These are phyloP conservation scores for Drosera spatulata DNA, from an alignment of 179 eudicot genomes.

Conservation along the genomic window DNA sequence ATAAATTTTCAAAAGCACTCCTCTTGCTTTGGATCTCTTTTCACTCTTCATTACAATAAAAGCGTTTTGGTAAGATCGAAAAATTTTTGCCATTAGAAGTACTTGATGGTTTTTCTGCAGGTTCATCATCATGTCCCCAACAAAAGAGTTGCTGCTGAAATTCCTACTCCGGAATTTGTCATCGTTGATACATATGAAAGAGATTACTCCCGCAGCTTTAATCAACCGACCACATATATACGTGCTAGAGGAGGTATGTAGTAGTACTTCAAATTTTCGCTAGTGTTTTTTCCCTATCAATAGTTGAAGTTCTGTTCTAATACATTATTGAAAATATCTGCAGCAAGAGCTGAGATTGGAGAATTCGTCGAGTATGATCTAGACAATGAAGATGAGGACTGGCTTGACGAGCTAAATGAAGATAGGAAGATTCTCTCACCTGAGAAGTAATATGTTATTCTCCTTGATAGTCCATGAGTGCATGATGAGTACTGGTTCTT, in stretches of 20 bases:
- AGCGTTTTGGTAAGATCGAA: background rate
- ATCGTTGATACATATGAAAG: constrained; percentile 79
- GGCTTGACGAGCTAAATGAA: constrained; percentile 71
- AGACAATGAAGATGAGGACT: constrained; percentile 94
- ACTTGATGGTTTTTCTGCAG: constrained; percentile 15
- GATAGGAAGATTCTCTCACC: constrained; percentile 50
- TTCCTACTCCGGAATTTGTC: constrained; percentile 63
- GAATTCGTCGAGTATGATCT: constrained; percentile 96
- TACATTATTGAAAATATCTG: constrained; percentile 17
- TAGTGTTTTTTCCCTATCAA: no score
- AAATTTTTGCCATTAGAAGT: background rate
- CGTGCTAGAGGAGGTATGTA: constrained; percentile 92
- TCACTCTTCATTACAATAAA: background rate
- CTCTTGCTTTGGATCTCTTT: background rate
- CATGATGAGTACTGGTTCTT: background rate
- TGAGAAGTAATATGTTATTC: constrained; percentile 45
- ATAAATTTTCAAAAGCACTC: no score
- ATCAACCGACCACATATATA: constrained; percentile 68
- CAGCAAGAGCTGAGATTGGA: constrained; percentile 94
- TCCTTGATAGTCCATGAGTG: background rate
- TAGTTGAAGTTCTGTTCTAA: background rate
- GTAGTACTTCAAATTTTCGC: background rate
- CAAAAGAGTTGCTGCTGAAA: constrained; percentile 73
- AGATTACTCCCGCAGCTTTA: constrained; percentile 62
- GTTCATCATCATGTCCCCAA: constrained; percentile 41